These are phyloP conservation scores for Neonectria hederae DNA, from an alignment of 2,329 filamentous ascomycete species.

Conservation along the genomic window DNA sequence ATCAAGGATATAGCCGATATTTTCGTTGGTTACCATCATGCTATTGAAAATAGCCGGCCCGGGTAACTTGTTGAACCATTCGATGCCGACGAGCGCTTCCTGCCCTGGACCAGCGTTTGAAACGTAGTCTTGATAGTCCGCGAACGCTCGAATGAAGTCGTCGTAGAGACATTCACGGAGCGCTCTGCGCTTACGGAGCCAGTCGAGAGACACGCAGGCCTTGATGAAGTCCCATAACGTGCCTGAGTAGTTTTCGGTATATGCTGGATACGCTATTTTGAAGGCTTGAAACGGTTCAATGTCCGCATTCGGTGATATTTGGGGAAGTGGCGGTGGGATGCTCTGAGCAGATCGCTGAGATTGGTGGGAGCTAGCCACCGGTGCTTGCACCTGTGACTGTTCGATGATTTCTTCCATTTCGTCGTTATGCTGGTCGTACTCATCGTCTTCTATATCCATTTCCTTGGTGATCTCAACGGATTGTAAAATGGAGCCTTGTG, in stretches of 20 bases:
- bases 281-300: conserved; percentile 52
- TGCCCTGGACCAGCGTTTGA: conserved; percentile 34
- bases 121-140: conserved; percentile 55
- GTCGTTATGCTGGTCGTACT: conserved; percentile 17
- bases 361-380: not conserved
- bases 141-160: conserved; percentile 60
- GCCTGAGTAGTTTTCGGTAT: conserved; percentile 51
- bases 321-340: not conserved
- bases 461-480: conserved; percentile 32
- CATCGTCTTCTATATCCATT: conserved; percentile 23
- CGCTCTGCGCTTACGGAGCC: conserved; percentile 45
- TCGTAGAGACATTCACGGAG: conserved; percentile 60
- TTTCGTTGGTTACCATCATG: conserved; percentile 49
- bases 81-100: conserved; percentile 49
- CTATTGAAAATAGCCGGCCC: conserved; percentile 43
- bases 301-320: not conserved
- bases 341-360: not conserved
- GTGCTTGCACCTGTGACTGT: conserved; percentile 5
- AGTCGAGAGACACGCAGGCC: conserved; percentile 55
- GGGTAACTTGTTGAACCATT: conserved; percentile 53
- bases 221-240: conserved; percentile 54
- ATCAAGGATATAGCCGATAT: conserved; percentile 47
- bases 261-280: conserved; percentile 55
- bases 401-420: conserved; percentile 20
- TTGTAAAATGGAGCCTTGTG: conserved; percentile 32